phyloP scores from a whole-genome alignment of 1,284 basidiomycete genomes.

The Sporisorium exsertum region DNA sequence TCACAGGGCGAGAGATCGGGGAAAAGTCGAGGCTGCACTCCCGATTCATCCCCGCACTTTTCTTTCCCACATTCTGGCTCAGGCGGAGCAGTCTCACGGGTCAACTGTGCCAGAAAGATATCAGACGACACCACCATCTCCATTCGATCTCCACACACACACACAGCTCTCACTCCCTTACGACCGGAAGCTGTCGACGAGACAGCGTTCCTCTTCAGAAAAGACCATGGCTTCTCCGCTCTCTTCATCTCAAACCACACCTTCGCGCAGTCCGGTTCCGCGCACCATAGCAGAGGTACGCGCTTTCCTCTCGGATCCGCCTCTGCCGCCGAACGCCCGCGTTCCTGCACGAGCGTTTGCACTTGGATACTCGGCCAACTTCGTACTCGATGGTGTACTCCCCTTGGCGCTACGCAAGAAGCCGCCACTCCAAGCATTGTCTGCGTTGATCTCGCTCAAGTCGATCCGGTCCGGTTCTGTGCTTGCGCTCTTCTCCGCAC shows the following conservation, averaged over 20 bases:
- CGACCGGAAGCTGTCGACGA: not conserved
- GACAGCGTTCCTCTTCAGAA: not conserved
- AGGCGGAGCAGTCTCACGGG: slow-evolving; percentile 7
- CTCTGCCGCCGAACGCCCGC: slow-evolving; percentile 38
- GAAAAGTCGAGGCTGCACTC: not conserved
- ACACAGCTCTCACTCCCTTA: no score
- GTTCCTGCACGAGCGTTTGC: slow-evolving; percentile 37
- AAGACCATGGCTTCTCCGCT: slow-evolving; percentile 35
- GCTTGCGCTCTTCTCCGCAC: slow-evolving; percentile 47
- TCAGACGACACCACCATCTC: slow-evolving; percentile 1
- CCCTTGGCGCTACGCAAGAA: slow-evolving; percentile 50
- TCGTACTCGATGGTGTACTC: slow-evolving; percentile 44
- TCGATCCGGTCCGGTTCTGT: slow-evolving; percentile 38
- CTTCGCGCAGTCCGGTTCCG: slow-evolving; percentile 22
- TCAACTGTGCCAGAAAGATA: not conserved
- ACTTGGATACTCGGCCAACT: slow-evolving; percentile 46
- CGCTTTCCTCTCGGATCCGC: slow-evolving; percentile 21
- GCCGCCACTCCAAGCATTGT: slow-evolving; percentile 31
- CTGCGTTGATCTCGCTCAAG: slow-evolving; percentile 32
- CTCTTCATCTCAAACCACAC: slow-evolving; percentile 38
- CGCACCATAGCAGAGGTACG: slow-evolving; percentile 15
- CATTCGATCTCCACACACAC: not conserved
- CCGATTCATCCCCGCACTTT: not conserved
- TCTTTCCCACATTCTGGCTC: slow-evolving; percentile 2
- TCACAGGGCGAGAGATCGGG: not conserved